Evolutionary conservation across 805 yeast species (phyloP).

Genomic region (Schizosaccharomyces pombe): ASM294v3 CU329670.1:2119001-2119500

Average conservation of each 20-base stretch:
- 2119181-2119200: neutral
- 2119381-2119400: neutral
- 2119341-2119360: too few relatives aligned
- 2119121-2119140: too few relatives aligned
- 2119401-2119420: slow-evolving; percentile 47
- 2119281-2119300: neutral
- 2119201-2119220: too few relatives aligned
- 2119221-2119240: neutral
- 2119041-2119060: too few relatives aligned
- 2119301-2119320: neutral
- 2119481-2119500: slow-evolving; percentile 65
- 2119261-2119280: neutral
- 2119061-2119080: too few relatives aligned
- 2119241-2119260: neutral
- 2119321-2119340: too few relatives aligned
- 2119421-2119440: slow-evolving; percentile 80
- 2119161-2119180: neutral
- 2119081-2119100: too few relatives aligned
- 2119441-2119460: slow-evolving; percentile 89
- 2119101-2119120: too few relatives aligned
- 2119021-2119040: neutral
- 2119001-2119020: too few relatives aligned
- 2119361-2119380: too few relatives aligned
- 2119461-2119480: slow-evolving; percentile 87
- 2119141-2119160: neutral